Evolutionary conservation across 352 stramenopile genomes (phyloP).

Genomic region (Blastocystis sp.): DNA sequence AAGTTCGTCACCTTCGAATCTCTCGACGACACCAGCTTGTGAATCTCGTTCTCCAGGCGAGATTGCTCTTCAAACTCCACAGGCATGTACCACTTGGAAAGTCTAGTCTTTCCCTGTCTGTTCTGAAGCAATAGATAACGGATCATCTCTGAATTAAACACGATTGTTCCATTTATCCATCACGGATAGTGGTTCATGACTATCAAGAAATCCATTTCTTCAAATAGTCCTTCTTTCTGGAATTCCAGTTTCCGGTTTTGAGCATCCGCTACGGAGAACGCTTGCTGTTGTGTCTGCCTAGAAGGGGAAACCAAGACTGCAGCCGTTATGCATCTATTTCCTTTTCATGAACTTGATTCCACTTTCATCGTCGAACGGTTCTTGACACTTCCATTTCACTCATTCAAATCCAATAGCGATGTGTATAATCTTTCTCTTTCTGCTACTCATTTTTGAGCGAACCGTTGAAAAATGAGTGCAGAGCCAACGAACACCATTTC

Average conservation of each 20-base stretch:
- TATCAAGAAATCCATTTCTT: not conserved
- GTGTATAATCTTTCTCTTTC: no score
- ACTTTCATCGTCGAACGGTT: no score
- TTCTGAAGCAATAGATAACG: slow-evolving; percentile 96
- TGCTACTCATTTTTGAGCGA: not conserved
- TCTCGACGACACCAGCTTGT: slow-evolving; percentile 73
- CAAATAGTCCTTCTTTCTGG: not conserved
- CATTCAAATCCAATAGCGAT: no score
- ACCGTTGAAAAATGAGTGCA: slow-evolving; percentile 6
- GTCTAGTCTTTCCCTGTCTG: slow-evolving; percentile 90
- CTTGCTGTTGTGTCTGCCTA: no score
- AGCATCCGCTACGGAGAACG: no score
- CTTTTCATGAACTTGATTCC: no score
- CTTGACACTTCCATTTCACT: no score
- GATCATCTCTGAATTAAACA: slow-evolving; percentile 66
- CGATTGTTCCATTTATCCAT: no score
- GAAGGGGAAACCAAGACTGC: no score
- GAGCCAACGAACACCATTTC: slow-evolving; percentile 57
- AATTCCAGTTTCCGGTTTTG: not conserved
- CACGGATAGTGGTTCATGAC: slow-evolving; percentile 25
- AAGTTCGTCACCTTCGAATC: slow-evolving; percentile 84
- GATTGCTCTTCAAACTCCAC: slow-evolving; percentile 68
- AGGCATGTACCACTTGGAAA: slow-evolving; percentile 93
- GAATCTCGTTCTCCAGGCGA: slow-evolving; percentile 76
- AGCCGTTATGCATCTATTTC: no score